A percentile compares a stretch with the other conserved stretches of the same genome.
phyloP scores from a whole-genome alignment of 1,284 basidiomycete genomes.

The Leccinum pachyderme region DNA sequence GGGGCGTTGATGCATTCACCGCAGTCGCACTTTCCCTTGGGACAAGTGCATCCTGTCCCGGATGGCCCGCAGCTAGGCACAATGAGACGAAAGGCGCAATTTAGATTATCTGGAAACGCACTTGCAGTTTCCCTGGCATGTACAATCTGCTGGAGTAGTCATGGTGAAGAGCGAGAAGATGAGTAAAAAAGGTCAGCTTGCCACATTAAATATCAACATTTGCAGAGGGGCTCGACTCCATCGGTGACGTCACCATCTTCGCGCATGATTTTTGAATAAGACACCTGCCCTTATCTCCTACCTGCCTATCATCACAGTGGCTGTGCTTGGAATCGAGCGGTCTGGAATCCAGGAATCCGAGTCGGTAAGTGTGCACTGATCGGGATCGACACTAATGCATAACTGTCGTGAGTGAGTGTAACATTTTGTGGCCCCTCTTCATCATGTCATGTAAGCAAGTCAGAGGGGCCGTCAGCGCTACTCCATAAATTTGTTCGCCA shows the following conservation, averaged over 20 bases:
- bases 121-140: constrained; percentile 24
- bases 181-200: not conserved
- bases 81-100: no score
- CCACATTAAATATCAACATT: not conserved
- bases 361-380: no score
- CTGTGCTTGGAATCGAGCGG: no score
- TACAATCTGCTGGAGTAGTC: constrained; percentile 14
- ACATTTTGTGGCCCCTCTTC: not conserved
- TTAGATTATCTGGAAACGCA: constrained; percentile 4
- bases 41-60: constrained; percentile 22
- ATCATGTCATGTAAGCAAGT: constrained; percentile 2
- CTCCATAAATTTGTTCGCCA: not conserved
- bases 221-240: not conserved
- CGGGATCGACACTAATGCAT: no score
- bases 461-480: not conserved
- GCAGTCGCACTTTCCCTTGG: constrained; percentile 21
- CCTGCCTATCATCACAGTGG: not conserved
- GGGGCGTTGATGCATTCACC: constrained; percentile 17
- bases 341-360: no score
- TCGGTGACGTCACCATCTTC: not conserved
- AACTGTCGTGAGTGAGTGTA: not conserved
- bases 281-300: not conserved
- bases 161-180: constrained; percentile 3
- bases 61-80: constrained; percentile 21
- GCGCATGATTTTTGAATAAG: not conserved